Evolutionary conservation across 2,329 filamentous ascomycete genomes (phyloP).

Genomic region (Chaetomiaceae sp.): DNA sequence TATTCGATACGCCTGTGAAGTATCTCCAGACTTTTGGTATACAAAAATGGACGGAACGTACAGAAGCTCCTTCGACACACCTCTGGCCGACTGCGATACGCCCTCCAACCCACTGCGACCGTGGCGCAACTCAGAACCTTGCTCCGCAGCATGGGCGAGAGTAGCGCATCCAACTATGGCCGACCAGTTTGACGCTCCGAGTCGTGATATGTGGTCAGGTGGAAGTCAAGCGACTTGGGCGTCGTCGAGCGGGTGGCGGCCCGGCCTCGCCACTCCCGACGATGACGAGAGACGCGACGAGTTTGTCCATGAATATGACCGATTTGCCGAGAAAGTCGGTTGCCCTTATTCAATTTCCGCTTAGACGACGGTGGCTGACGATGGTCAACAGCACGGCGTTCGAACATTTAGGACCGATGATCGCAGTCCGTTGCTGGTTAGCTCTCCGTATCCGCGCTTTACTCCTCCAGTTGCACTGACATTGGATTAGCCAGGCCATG

Average conservation of each 20-base stretch:
- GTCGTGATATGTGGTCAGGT: conserved; percentile 14
- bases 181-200: conserved; percentile 19
- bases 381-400: conserved; percentile 49
- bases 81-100: conserved; percentile 6
- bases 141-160: background rate
- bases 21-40: too few relatives aligned
- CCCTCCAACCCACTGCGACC: conserved; percentile 2
- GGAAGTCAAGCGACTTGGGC: conserved; percentile 52
- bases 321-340: conserved; percentile 50
- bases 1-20: background rate
- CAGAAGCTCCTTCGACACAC: conserved; percentile 5
- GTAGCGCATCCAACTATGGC: conserved; percentile 13
- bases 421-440: conserved; percentile 31
- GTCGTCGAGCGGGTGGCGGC: conserved; percentile 47
- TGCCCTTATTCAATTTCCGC: background rate
- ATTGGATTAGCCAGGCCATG: conserved; percentile 10
- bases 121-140: conserved; percentile 2
- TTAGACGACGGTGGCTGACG: background rate
- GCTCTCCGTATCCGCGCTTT: conserved; percentile 21
- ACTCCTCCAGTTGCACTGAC: too few relatives aligned
- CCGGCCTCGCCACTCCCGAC: conserved; percentile 42
- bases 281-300: conserved; percentile 41
- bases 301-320: conserved; percentile 55
- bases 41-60: conserved; percentile 12
- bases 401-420: conserved; percentile 34